A percentile compares a stretch with the other conserved stretches of the same genome.
phyloP scores from a whole-genome alignment of 176 grass and related monocot genomes.

The Musa itinerans region DNA sequence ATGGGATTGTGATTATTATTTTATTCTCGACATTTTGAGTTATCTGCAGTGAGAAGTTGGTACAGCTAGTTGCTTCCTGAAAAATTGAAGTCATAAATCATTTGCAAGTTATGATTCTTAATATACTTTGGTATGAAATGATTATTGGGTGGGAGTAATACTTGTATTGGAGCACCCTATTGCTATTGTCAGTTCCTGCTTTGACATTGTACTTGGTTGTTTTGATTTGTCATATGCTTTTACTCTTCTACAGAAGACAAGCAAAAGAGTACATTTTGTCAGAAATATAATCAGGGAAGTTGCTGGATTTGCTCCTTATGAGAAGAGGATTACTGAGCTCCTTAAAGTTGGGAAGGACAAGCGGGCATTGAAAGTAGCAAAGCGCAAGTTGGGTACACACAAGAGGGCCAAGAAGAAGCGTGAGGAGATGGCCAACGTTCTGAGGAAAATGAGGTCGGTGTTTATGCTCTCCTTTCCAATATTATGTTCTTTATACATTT shows the following conservation, averaged over 20 bases:
- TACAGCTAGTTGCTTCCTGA: background rate
- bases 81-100: background rate
- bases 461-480: no score
- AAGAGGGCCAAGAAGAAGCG: slow-evolving; percentile 73
- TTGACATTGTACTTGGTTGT: background rate
- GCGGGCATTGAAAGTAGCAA: slow-evolving; percentile 43
- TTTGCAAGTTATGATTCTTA: background rate
- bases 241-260: slow-evolving; percentile 27
- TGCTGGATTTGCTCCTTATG: slow-evolving; percentile 51
- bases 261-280: slow-evolving; percentile 38
- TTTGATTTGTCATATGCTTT: background rate
- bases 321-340: slow-evolving; percentile 55
- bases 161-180: background rate
- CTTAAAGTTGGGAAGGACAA: slow-evolving; percentile 65
- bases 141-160: background rate
- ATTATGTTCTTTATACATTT: background rate
- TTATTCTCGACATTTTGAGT: background rate
- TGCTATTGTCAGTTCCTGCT: background rate
- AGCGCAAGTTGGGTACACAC: slow-evolving; percentile 61
- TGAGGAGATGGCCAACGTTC: slow-evolving; percentile 47
- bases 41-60: background rate
- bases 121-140: background rate
- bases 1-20: background rate
- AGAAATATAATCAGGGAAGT: slow-evolving; percentile 49
- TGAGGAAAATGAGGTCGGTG: slow-evolving; percentile 46